A percentile compares a stretch with the other conserved stretches of the same genome.
phyloP scores from a whole-genome alignment of 2,329 filamentous ascomycete species.

The Lachnellula willkommii region DNA sequence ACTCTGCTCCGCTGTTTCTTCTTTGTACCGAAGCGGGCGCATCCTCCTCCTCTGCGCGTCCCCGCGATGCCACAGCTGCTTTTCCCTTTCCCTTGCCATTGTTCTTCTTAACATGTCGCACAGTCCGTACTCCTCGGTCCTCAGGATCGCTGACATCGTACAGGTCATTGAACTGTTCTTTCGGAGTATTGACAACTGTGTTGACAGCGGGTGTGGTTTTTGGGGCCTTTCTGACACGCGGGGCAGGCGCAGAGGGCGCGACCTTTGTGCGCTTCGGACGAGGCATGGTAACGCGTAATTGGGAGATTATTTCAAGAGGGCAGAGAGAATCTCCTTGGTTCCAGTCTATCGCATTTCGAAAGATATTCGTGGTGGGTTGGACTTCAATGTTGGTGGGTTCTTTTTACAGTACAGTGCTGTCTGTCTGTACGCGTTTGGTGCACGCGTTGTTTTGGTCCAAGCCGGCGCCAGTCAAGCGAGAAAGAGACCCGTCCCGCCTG shows the following conservation, averaged over 20 bases:
- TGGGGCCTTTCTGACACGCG: constrained; percentile 16
- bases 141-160: constrained; percentile 31
- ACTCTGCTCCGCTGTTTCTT: background rate
- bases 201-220: constrained; percentile 8
- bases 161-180: constrained; percentile 22
- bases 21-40: background rate
- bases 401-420: no score
- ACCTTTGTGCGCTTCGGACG: constrained; percentile 33
- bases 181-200: constrained; percentile 7
- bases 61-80: background rate
- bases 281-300: constrained; percentile 25
- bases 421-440: background rate
- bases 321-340: background rate
- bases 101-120: constrained; percentile 15
- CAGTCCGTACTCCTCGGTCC: constrained; percentile 9
- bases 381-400: background rate
- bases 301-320: background rate
- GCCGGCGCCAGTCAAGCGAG: background rate
- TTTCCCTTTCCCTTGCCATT: constrained; percentile 17
- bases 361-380: background rate
- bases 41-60: background rate
- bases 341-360: background rate
- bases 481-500: background rate
- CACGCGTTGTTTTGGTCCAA: background rate
- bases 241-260: constrained; percentile 26